Evolutionary conservation across 2,329 filamentous ascomycete species (phyloP).

Genomic region (Coniochaeta hoffmannii): DNA sequence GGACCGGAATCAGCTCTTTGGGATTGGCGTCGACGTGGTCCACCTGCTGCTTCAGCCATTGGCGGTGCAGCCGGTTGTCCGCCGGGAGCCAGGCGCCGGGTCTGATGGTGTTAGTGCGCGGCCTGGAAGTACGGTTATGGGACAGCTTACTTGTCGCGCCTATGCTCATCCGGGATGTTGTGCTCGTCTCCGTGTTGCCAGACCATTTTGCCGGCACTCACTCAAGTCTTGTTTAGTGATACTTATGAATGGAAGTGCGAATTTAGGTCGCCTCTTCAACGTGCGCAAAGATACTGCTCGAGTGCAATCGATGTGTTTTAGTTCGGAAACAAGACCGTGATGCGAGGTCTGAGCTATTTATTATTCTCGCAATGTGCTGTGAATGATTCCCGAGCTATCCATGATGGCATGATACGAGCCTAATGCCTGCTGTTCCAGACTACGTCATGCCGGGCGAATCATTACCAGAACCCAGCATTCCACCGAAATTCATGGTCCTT

Average conservation of each 20-base stretch:
- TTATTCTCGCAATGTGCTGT: no score
- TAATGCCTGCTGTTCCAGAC: no score
- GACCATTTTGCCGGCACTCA: constrained; percentile 31
- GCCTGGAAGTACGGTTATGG: no score
- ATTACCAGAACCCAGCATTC: no score
- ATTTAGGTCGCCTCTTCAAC: no score
- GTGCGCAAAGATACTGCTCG: no score
- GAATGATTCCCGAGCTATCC: no score
- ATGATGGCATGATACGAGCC: not conserved
- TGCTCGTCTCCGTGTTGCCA: constrained; percentile 42
- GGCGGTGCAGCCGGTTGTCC: constrained; percentile 53
- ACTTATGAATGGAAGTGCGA: not conserved
- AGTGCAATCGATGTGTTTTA: not conserved
- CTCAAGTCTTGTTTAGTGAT: not conserved
- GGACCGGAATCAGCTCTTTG: constrained; percentile 47
- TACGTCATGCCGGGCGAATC: not conserved
- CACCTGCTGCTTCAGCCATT: constrained; percentile 54
- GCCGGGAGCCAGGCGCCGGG: constrained; percentile 55
- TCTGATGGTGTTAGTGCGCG: constrained; percentile 24
- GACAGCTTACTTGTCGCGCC: constrained; percentile 34
- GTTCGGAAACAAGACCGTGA: no score
- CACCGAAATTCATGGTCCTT: no score
- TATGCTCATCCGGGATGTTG: constrained; percentile 41
- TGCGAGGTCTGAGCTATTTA: no score
- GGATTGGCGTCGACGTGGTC: constrained; percentile 44